Evolutionary conservation across 768 basidiomycete genomes (phyloP).

Genomic region (Hericium coralloides): DNA sequence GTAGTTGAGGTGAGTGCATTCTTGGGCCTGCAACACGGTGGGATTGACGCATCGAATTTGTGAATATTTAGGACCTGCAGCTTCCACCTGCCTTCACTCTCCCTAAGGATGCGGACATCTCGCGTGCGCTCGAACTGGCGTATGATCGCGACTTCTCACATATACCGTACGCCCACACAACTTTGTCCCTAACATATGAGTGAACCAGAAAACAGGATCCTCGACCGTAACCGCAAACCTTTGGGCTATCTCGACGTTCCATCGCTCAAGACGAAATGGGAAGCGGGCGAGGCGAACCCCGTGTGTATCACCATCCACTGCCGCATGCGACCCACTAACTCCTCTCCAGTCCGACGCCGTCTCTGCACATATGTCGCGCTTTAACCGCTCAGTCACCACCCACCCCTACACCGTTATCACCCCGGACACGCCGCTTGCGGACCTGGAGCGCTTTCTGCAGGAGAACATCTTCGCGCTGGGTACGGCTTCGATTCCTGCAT

Average conservation of each 20-base stretch:
- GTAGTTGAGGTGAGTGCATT: constrained; percentile 67
- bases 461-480: constrained; percentile 71
- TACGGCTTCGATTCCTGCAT: constrained; percentile 20
- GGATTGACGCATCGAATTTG: neutral
- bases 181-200: neutral
- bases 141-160: constrained; percentile 94
- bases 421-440: constrained; percentile 66
- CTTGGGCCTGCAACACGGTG: neutral
- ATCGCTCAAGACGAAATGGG: constrained; percentile 68
- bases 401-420: constrained; percentile 76
- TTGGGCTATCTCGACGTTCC: constrained; percentile 82
- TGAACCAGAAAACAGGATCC: constrained; percentile 40
- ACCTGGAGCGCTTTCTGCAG: constrained; percentile 73
- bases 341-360: constrained; percentile 60
- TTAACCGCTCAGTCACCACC: constrained; percentile 47
- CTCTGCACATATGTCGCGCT: constrained; percentile 60
- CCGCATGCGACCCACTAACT: neutral
- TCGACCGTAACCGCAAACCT: constrained; percentile 63
- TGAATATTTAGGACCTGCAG: constrained; percentile 55
- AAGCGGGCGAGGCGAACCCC: constrained; percentile 59
- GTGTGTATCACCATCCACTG: constrained; percentile 33
- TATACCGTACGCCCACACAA: constrained; percentile 57
- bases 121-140: constrained; percentile 73
- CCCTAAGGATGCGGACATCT: constrained; percentile 59
- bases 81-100: constrained; percentile 83